Evolutionary conservation across 768 basidiomycete genomes (phyloP), one percentile per base, ranked within the genome.

Genomic region (Mycena galopus): DNA sequence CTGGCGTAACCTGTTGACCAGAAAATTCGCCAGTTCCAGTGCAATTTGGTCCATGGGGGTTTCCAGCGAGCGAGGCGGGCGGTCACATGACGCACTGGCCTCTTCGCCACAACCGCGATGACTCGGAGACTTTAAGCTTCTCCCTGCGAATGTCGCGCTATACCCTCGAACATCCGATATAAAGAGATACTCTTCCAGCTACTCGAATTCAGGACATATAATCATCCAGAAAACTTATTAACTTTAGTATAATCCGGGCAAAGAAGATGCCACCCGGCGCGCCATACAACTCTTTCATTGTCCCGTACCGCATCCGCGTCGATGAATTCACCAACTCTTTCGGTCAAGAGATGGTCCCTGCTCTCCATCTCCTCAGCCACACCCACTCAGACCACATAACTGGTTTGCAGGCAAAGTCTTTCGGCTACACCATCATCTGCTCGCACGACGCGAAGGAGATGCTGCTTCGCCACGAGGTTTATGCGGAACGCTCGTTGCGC

Each of bases 341-440:
- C 33, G 76, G 80, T 39, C 80, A 81, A 23, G 76, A 85, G 69
- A 76, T 81, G 51, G 67, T 83, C 11, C 84, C 87, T 6, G 81
- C 87, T 6, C 85, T 96, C 14, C 90, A 95, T 79, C 88, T 98
- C n/a, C 88, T 98, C 65, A 91, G 93, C 0, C 96, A 98, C 78
- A 94, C 96, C 0, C 97, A 97, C 82, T 88, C 96, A 0, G 96
- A 97, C 81, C 96, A 98, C 78, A 87, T 96, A 63, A 82, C 82
- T 51, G 96, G 97, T 5, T 86, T 98, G 30, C 87, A 91, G 23
- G 88, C 93, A 27, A 89, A 91, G 69, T 92, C 91, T 0, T 96
- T 97, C 77, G 90, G 88, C 3, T 89, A 90, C 51, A 85, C 83
- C 2, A 89, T 98, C 11, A 81, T 94, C 66, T 97, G 96, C 81